phyloP scores from a whole-genome alignment of 106 monocot genomes.

The Narthecium ossifragum region DNA sequence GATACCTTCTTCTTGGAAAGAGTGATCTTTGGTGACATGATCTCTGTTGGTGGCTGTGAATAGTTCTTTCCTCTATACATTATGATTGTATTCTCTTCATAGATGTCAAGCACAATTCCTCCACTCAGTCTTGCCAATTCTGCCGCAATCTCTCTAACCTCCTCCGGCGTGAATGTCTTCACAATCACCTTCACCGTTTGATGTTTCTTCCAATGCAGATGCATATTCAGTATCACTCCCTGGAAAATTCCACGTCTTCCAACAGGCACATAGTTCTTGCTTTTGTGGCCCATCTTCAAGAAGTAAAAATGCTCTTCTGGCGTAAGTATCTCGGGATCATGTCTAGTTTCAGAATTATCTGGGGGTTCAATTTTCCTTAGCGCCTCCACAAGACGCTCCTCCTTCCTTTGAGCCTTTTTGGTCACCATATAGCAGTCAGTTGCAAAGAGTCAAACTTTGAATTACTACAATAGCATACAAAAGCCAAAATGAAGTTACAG shows the following conservation, averaged over 20 bases:
- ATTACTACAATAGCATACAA: no score
- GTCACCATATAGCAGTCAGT: conserved; percentile 6
- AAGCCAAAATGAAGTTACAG: no score
- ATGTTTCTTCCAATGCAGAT: conserved; percentile 99
- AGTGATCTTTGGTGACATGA: conserved; percentile 91
- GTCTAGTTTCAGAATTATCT: conserved; percentile 49
- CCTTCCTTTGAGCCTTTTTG: conserved; percentile 69
- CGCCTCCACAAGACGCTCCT: conserved; percentile 61
- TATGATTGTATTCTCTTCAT: conserved; percentile 79
- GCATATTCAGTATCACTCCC: conserved; percentile 99
- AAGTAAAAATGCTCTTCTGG: conserved; percentile 97
- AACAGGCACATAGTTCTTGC: conserved; percentile 95
- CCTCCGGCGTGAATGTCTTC: conserved; percentile 90
- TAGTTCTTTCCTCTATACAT: conserved; percentile 99
- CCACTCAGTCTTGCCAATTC: conserved; percentile 92
- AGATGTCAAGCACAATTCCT: conserved; percentile 87
- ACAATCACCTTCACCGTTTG: conserved; percentile 89
- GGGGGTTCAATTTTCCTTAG: conserved; percentile 80
- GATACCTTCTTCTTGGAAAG: conserved; percentile 92
- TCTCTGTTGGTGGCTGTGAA: conserved; percentile 91
- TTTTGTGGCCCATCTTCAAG: conserved; percentile 81
- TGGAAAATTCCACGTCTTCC: conserved; percentile 94
- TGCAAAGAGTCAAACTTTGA: neutral
- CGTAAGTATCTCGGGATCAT: conserved; percentile 92
- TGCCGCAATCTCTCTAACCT: conserved; percentile 75